These are phyloP conservation scores for Cryphonectria carpinicola DNA, from an alignment of 2,329 filamentous ascomycete species.

Conservation along the genomic window DNA sequence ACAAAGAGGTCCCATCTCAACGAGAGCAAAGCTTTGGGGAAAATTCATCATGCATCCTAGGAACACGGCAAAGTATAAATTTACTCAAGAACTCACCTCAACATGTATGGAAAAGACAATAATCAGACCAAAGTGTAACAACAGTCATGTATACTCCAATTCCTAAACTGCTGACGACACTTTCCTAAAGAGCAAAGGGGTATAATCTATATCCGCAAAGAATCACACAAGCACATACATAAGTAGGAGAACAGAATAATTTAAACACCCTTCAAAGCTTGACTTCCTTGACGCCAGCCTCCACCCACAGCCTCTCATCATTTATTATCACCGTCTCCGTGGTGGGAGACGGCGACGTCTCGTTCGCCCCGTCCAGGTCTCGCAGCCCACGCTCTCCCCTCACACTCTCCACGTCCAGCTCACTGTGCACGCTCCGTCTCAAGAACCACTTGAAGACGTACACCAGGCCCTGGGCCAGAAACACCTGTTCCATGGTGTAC, in stretches of 20 bases:
- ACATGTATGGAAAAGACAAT: neutral
- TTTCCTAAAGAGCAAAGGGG: neutral
- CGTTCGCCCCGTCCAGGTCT: slow-evolving; percentile 9
- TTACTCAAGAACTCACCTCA: neutral
- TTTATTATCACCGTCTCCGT: neutral
- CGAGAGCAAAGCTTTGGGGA: too few species aligned
- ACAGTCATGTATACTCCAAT: neutral
- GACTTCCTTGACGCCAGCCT: neutral
- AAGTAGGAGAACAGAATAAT: neutral
- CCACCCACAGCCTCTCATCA: neutral
- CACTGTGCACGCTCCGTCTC: slow-evolving; percentile 18
- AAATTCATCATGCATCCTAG: too few species aligned
- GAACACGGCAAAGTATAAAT: neutral
- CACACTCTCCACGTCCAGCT: slow-evolving; percentile 29
- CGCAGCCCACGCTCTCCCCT: neutral
- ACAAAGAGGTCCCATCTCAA: too few species aligned
- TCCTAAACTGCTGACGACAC: neutral
- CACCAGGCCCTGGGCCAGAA: slow-evolving; percentile 50
- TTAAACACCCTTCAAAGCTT: neutral
- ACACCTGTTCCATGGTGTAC: slow-evolving; percentile 62
- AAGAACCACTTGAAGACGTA: slow-evolving; percentile 54
- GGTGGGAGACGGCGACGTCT: neutral
- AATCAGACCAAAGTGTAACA: neutral
- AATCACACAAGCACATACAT: neutral
- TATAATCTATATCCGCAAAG: neutral